phyloP scores from a whole-genome alignment of 1,284 basidiomycete genomes.

The Papiliotrema nemorosa region DNA sequence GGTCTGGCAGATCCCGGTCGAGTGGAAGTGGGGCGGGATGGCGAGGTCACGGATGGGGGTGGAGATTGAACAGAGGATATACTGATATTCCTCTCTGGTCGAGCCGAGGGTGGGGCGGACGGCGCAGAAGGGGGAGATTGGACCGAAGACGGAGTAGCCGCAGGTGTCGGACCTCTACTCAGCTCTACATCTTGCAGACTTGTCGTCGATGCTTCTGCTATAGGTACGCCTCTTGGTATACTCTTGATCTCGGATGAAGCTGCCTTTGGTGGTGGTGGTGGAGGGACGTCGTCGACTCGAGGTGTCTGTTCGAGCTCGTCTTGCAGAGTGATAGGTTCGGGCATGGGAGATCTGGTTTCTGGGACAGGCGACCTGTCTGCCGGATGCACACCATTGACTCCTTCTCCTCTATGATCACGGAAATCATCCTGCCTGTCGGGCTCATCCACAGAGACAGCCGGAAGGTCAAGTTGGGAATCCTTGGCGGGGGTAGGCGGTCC shows the following conservation, averaged over 20 bases:
- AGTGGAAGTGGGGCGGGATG: constrained; percentile 20
- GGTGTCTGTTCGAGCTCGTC: neutral
- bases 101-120: constrained; percentile 8
- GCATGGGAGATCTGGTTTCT: neutral
- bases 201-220: neutral
- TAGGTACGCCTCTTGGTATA: neutral
- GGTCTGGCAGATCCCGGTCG: constrained; percentile 18
- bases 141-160: neutral
- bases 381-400: constrained; percentile 1
- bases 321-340: neutral
- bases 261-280: constrained; percentile 7
- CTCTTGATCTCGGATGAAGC: neutral
- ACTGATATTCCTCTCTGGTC: constrained; percentile 6
- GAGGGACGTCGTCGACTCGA: neutral
- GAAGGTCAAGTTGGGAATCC: too few relatives aligned
- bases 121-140: neutral
- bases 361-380: neutral
- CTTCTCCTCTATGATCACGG: neutral
- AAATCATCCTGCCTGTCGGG: neutral
- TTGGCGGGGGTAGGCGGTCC: constrained; percentile 8
- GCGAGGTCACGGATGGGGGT: constrained; percentile 5
- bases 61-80: constrained; percentile 22
- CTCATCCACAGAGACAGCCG: neutral
- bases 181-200: constrained; percentile 28
- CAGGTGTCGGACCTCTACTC: constrained; percentile 21